Percentiles rank a stretch among this genome's conserved stretches.
phyloP scores from a whole-genome alignment of 1,139 yeast species.

The Ogataea hybrid region DNA sequence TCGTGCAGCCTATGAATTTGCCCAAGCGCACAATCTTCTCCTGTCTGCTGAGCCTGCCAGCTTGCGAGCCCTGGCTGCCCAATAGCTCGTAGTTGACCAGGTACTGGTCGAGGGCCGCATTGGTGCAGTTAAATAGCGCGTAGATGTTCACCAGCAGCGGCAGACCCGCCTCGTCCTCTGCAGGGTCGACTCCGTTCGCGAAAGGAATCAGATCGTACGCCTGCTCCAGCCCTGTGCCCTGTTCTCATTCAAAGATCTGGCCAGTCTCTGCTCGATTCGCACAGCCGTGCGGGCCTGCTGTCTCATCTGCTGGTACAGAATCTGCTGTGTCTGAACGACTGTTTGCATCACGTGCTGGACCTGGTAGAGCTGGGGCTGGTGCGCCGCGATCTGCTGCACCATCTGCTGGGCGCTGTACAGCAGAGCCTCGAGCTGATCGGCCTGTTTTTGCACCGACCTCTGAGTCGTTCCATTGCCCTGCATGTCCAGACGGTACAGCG shows the following conservation, averaged over 20 bases:
- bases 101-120: constrained; percentile 19
- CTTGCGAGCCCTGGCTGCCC: constrained; percentile 2
- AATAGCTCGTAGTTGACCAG: constrained; percentile 21
- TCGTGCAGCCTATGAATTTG: constrained; percentile 27
- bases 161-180: constrained; percentile 16
- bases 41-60: constrained; percentile 12
- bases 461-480: constrained; percentile 9
- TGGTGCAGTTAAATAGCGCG: constrained; percentile 24
- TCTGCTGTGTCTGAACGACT: constrained; percentile 18
- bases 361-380: constrained; percentile 14
- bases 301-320: constrained; percentile 18
- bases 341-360: constrained; percentile 17
- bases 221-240: constrained; percentile 31
- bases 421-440: constrained; percentile 17
- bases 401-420: constrained; percentile 16
- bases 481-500: constrained; percentile 20
- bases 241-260: constrained; percentile 21
- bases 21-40: constrained; percentile 26
- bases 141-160: constrained; percentile 26
- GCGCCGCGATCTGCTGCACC: constrained; percentile 13
- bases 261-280: constrained; percentile 28
- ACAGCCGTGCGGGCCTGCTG: constrained; percentile 20
- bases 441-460: constrained; percentile 14
- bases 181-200: constrained; percentile 24
- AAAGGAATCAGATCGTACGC: constrained; percentile 29